Conservation (phyloP, 2,329 filamentous ascomycete genomes). For the Chaetomiaceae sp. region DNA sequence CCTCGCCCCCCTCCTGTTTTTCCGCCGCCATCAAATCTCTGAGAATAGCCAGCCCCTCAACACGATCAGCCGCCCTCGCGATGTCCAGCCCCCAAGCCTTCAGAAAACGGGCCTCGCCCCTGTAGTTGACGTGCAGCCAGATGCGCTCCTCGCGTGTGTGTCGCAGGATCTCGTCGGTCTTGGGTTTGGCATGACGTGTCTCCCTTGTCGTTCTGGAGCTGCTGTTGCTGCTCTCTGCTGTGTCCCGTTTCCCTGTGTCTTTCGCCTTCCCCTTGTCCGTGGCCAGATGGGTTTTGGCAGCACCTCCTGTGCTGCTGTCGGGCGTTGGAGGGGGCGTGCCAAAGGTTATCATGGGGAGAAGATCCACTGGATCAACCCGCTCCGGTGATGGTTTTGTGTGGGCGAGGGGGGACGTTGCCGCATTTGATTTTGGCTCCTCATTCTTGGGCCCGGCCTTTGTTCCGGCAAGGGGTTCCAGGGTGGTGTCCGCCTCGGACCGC, state of each 20-base stretch:
- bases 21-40: slow-evolving; percentile 23
- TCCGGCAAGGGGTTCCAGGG: background rate
- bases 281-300: background rate
- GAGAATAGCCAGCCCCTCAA: slow-evolving; percentile 22
- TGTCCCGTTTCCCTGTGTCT: background rate
- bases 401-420: background rate
- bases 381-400: background rate
- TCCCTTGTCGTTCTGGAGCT: background rate
- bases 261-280: background rate
- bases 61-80: slow-evolving; percentile 9
- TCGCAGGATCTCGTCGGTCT: background rate
- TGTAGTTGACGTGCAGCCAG: slow-evolving; percentile 26
- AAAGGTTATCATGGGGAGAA: background rate
- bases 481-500: background rate
- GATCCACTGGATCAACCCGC: background rate
- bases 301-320: slow-evolving; percentile 13
- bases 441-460: background rate
- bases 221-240: background rate
- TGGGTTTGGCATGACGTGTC: background rate
- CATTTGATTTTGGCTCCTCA: background rate
- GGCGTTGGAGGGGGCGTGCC: slow-evolving; percentile 21
- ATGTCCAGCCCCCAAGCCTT: slow-evolving; percentile 25
- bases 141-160: slow-evolving; percentile 22
- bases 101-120: slow-evolving; percentile 24
- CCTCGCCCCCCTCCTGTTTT: background rate